Evolutionary conservation across 139 green algal genomes (phyloP).

Genomic region (Tetradesmus obliquus): DNA sequence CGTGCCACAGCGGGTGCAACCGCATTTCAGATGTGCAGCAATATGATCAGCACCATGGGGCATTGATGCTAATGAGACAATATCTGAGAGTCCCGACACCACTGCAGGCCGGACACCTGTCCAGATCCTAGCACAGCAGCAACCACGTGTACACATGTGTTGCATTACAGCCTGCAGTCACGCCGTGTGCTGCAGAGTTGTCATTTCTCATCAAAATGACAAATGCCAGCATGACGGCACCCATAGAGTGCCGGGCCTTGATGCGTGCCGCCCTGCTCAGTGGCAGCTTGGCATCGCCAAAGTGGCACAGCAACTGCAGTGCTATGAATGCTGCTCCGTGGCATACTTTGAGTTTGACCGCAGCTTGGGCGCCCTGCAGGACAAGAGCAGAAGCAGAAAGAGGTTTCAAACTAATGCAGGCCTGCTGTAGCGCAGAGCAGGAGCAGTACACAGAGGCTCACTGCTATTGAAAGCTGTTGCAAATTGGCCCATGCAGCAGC

Average conservation of each 20-base stretch:
- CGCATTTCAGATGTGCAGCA: background rate
- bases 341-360: background rate
- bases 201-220: background rate
- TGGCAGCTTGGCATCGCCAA: background rate
- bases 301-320: background rate
- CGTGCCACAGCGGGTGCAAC: no score
- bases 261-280: conserved; percentile 9
- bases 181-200: background rate
- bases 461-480: no score
- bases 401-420: no score
- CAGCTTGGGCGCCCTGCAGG: background rate
- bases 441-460: no score
- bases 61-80: background rate
- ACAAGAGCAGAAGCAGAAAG: background rate
- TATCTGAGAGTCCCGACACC: background rate
- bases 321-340: background rate
- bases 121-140: background rate
- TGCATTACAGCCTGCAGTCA: background rate
- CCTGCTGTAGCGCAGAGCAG: no score
- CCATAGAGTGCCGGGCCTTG: background rate
- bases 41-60: no score
- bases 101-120: no score
- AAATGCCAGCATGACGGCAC: background rate
- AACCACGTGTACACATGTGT: background rate
- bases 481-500: no score